A percentile compares a stretch with the other conserved stretches of the same genome.
These are phyloP conservation scores for Microsporum audouinii DNA, from an alignment of 2,329 filamentous ascomycete species.

Conservation along the genomic window DNA sequence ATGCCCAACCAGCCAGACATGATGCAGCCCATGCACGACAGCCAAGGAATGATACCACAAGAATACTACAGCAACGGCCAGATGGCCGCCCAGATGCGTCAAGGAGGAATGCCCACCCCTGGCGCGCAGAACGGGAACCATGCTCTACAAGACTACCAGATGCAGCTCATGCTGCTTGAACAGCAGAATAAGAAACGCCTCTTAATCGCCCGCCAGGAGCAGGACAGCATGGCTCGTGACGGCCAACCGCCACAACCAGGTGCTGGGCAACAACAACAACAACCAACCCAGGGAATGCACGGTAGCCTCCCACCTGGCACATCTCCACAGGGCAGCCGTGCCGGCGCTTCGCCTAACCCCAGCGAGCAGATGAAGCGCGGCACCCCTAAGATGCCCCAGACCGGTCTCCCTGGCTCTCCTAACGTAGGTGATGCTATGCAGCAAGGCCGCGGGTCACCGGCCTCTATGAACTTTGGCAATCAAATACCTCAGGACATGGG, in stretches of 20 bases:
- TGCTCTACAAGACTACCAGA: constrained; percentile 58
- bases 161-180: constrained; percentile 58
- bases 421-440: constrained; percentile 46
- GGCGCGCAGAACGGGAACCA: constrained; percentile 39
- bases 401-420: constrained; percentile 46
- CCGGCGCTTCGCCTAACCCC: constrained; percentile 50
- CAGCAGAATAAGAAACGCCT: constrained; percentile 58
- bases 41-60: constrained; percentile 32
- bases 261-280: constrained; percentile 34
- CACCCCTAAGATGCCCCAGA: constrained; percentile 49
- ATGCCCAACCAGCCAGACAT: constrained; percentile 72
- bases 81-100: constrained; percentile 30
- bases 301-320: constrained; percentile 40
- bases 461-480: constrained; percentile 43
- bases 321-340: constrained; percentile 46
- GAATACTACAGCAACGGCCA: constrained; percentile 50
- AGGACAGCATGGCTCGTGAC: constrained; percentile 48
- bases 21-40: constrained; percentile 62
- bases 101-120: constrained; percentile 20
- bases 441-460: constrained; percentile 49
- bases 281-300: neutral
- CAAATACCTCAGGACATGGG: constrained; percentile 41
- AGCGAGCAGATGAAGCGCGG: constrained; percentile 52
- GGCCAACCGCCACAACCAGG: constrained; percentile 33
- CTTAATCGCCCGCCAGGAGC: constrained; percentile 56